Evolutionary conservation across 345 rosid genomes (phyloP).

Genomic region (Barbarea vulgaris): DNA sequence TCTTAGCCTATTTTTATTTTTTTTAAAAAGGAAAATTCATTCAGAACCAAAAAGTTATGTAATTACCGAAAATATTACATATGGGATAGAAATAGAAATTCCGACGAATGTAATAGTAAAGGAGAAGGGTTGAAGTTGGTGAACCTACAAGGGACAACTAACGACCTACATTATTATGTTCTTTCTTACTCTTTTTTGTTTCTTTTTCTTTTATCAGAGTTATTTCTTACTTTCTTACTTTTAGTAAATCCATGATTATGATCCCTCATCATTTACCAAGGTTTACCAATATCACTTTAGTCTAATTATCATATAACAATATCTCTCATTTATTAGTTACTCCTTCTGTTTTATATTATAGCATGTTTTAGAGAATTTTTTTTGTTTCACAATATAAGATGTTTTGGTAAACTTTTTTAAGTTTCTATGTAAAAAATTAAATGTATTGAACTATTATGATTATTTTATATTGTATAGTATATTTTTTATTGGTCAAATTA

Average conservation of each 20-base stretch:
- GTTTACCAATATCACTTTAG: neutral
- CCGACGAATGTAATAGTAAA: neutral
- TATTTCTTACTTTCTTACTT: constrained; percentile 27
- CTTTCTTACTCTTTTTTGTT: constrained; percentile 5
- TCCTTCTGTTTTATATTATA: too few relatives aligned
- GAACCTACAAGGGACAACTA: constrained; percentile 30
- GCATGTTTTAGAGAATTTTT: too few relatives aligned
- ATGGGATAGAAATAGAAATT: neutral
- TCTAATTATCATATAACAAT: neutral
- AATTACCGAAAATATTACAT: neutral
- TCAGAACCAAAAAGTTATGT: neutral
- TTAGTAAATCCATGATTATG: constrained; percentile 4
- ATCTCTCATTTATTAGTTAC: neutral
- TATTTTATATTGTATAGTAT: too few relatives aligned
- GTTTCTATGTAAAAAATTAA: too few relatives aligned
- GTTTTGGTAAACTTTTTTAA: too few relatives aligned
- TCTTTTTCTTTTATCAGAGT: neutral
- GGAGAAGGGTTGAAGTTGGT: constrained; percentile 26
- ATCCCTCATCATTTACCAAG: constrained; percentile 14
- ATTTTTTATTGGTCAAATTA: too few relatives aligned
- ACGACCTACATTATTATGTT: constrained; percentile 26
- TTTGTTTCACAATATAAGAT: too few relatives aligned
- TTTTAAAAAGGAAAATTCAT: too few relatives aligned
- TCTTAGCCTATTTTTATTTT: too few relatives aligned
- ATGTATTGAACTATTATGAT: too few relatives aligned